These are phyloP conservation scores for Aureobasidium mangrovei DNA, from an alignment of 2,329 filamentous ascomycete genomes.

Conservation along the genomic window DNA sequence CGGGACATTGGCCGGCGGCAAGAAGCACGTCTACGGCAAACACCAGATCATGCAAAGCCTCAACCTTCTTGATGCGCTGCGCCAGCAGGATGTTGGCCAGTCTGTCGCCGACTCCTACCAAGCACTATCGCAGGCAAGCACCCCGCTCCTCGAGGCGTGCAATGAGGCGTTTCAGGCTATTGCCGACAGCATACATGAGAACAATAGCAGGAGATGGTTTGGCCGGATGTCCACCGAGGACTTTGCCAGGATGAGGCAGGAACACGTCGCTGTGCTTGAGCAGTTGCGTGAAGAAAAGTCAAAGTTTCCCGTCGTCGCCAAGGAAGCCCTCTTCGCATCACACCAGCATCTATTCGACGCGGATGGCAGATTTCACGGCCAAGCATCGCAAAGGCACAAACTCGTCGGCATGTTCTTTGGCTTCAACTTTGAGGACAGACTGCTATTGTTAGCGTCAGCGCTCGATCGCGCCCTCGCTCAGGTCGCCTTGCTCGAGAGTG, in stretches of 20 bases:
- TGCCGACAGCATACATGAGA: slow-evolving; percentile 9
- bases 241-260: slow-evolving; percentile 1
- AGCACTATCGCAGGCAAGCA: slow-evolving; percentile 7
- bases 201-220: slow-evolving; percentile 14
- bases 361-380: slow-evolving; percentile 1
- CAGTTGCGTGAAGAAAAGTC: background rate
- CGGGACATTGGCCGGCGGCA: background rate
- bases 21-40: background rate
- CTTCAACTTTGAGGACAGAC: slow-evolving; percentile 14
- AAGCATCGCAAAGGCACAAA: background rate
- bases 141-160: slow-evolving; percentile 5
- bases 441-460: slow-evolving; percentile 3
- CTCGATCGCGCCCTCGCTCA: slow-evolving; percentile 3
- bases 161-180: background rate
- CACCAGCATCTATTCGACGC: slow-evolving; percentile 11
- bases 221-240: slow-evolving; percentile 8
- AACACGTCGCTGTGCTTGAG: slow-evolving; percentile 5
- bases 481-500: background rate
- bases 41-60: slow-evolving; percentile 14
- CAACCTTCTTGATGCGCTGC: slow-evolving; percentile 1
- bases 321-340: slow-evolving; percentile 8
- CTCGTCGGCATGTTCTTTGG: slow-evolving; percentile 12
- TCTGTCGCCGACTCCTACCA: slow-evolving; percentile 9
- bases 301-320: slow-evolving; percentile 2
- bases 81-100: background rate